Evolutionary conservation across 2,329 filamentous ascomycete species (phyloP).

Genomic region (Triangularia verruculosa): DNA sequence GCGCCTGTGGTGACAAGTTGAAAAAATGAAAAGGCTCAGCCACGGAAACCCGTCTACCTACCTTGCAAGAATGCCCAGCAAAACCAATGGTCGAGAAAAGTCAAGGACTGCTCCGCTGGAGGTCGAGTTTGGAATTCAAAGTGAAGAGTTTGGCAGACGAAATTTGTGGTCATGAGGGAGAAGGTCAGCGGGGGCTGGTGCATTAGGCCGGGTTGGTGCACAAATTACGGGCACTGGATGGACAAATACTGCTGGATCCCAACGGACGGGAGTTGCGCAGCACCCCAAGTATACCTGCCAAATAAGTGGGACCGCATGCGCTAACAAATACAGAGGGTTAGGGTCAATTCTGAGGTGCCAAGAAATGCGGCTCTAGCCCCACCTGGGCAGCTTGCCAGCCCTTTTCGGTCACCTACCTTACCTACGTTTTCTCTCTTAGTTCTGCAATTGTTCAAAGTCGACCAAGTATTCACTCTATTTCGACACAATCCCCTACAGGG

Average conservation of each 20-base stretch:
- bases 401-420: too few species aligned
- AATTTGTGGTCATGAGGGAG: neutral
- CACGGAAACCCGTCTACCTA: constrained; percentile 13
- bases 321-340: too few species aligned
- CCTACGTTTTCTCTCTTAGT: neutral
- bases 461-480: neutral
- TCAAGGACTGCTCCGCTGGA: neutral
- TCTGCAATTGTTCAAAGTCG: neutral
- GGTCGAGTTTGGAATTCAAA: neutral
- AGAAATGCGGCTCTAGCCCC: neutral
- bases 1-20: neutral
- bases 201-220: too few species aligned
- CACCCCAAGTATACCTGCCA: too few species aligned
- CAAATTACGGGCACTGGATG: neutral
- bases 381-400: too few species aligned
- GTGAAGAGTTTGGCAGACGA: neutral
- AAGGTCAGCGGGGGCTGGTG: neutral
- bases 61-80: constrained; percentile 8
- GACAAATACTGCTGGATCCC: neutral
- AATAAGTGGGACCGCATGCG: too few species aligned
- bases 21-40: constrained; percentile 9
- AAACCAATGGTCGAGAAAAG: neutral
- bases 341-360: too few species aligned
- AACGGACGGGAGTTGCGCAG: too few species aligned
- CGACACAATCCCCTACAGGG: neutral